Conservation (phyloP, 164 flowering plant species). For the Tetracentron sinense region DNA sequence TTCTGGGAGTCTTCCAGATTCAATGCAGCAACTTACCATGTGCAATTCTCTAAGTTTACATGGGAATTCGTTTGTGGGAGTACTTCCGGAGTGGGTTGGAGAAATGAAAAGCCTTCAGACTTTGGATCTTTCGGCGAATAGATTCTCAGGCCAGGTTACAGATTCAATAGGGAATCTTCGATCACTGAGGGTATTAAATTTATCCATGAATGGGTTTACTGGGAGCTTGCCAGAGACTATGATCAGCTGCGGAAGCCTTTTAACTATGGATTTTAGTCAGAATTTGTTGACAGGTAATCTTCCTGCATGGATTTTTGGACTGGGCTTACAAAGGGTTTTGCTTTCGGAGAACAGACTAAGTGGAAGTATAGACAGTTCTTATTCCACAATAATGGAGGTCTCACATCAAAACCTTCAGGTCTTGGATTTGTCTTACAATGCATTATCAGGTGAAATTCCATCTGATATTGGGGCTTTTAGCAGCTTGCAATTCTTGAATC, state of each 20-base stretch:
- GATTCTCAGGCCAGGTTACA: constrained; percentile 64
- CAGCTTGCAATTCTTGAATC: constrained; percentile 53
- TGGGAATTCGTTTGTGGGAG: constrained; percentile 53
- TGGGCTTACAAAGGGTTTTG: constrained; percentile 30
- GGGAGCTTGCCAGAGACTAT: constrained; percentile 72
- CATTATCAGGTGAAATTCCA: constrained; percentile 60
- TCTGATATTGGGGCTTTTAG: constrained; percentile 42
- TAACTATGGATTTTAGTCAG: constrained; percentile 52
- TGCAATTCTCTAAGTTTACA: constrained; percentile 53
- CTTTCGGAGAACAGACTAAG: constrained; percentile 33
- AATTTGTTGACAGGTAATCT: constrained; percentile 54
- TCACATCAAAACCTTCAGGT: constrained; percentile 27
- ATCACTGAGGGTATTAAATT: constrained; percentile 48
- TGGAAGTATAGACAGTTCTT: constrained; percentile 29
- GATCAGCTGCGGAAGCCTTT: constrained; percentile 41
- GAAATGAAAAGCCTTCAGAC: constrained; percentile 57
- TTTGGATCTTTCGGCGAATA: constrained; percentile 76
- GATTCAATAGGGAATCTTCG: constrained; percentile 50
- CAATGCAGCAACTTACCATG: constrained; percentile 56
- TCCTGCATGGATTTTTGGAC: constrained; percentile 65
- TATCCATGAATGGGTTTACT: constrained; percentile 51
- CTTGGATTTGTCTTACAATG: constrained; percentile 68
- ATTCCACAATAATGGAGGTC: constrained; percentile 12
- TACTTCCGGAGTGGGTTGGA: constrained; percentile 74
- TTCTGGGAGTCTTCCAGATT: constrained; percentile 59